These are phyloP conservation scores for Spirogloea muscicola DNA, from an alignment of 139 green algal genomes.

Conservation along the genomic window DNA sequence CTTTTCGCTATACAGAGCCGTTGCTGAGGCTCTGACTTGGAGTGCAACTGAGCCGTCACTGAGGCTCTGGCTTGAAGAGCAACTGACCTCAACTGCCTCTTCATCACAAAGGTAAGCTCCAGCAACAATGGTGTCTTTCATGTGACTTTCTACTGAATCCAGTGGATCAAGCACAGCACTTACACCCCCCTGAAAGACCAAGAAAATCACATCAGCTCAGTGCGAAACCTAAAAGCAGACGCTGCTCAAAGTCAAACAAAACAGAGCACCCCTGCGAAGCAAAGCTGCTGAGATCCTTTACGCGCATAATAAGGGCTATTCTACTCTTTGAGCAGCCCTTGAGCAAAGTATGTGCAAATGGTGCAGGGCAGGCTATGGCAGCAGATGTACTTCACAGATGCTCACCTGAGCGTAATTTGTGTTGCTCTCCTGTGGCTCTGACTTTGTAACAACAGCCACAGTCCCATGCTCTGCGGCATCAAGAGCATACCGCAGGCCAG, in stretches of 20 bases:
- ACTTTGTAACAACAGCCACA: conserved; percentile 94
- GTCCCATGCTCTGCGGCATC: conserved; percentile 83
- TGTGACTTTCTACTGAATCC: conserved; percentile 83
- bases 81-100: conserved; percentile 79
- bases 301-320: too few species aligned
- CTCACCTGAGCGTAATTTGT: conserved; percentile 58
- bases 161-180: conserved; percentile 84
- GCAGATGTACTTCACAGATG: neutral
- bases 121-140: conserved; percentile 73
- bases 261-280: too few species aligned
- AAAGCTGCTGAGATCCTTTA: too few species aligned
- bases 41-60: too few species aligned
- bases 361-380: neutral
- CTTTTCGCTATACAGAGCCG: too few species aligned
- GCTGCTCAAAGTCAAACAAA: too few species aligned
- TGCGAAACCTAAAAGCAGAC: too few species aligned
- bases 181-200: conserved; percentile 75
- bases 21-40: too few species aligned
- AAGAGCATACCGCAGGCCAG: conserved; percentile 90
- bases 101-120: conserved; percentile 49
- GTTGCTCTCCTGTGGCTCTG: conserved; percentile 49
- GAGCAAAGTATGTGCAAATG: neutral
- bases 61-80: too few species aligned
- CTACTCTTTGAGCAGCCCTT: too few species aligned
- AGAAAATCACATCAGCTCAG: too few species aligned